Evolutionary conservation across 495 filamentous ascomycete species (phyloP), one percentile per base, ranked within the genome.

Genomic region (Penicillium flavigenum): DNA sequence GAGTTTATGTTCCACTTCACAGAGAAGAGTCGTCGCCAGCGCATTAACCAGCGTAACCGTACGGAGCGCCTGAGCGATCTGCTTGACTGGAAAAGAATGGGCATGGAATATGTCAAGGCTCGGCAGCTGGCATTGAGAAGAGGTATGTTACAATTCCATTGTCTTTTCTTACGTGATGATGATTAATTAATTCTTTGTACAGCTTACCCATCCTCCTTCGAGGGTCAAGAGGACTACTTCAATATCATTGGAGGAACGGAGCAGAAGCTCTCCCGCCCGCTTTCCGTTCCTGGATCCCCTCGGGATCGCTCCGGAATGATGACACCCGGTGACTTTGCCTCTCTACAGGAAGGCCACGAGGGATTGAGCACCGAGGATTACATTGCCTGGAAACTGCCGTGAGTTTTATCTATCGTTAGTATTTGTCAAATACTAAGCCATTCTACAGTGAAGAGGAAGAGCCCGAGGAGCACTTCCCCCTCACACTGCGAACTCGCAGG

Each of bases 31-130:
- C 86, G 91, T 56, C 85, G 94, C 36, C 94, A 98, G 71, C 88
- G 94, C 20, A 98, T 98, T 78, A 98, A 98, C 77, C 95, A 97
- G 76, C 85, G 94, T 17, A 98, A 98, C 76, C 85, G 94, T n/a
- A 98, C 95, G 0, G 94, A 98, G 76, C 84, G 94, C 22, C 76
- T 98, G 48, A 95, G 91, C 63, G 94, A 98, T 69, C 79, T 98
- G 31, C 78, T 98, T 46, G 94, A 98, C 73, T 98, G 94, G 94
- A 98, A 98, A 80, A 81, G 94, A 41, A 98, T 98, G 94, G 94
- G 94, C 11, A 84, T 97, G 88, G 94, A 98, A 72, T 98, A 98
- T 63, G 89, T 96, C 74, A 98, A 98, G 76, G 94, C 94, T 34
- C 84, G 94, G 36, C 95, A 98, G 72, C 73, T 98, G 57, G 94